Percentiles rank a stretch among this genome's conserved stretches.
Conservation (phyloP, 768 basidiomycete genomes). For the Hysterangium stoloniferum region DNA sequence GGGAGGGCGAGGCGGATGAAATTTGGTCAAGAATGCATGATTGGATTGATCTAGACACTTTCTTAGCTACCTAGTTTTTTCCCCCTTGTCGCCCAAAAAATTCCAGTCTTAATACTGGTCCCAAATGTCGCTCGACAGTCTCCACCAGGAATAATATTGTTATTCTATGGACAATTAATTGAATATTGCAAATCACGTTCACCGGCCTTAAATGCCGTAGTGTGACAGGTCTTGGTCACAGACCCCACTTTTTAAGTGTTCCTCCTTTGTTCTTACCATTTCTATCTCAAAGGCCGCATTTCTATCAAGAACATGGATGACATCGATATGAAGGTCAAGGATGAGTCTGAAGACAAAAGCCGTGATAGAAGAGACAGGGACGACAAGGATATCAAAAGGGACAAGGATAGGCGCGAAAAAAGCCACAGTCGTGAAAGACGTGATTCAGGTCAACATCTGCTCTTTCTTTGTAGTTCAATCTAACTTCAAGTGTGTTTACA, state of each 20-base stretch:
- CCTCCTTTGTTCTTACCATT: conserved; percentile 1
- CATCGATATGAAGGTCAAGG: conserved; percentile 12
- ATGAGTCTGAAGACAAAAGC: conserved; percentile 14
- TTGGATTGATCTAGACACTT: too few species aligned
- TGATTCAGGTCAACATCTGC: conserved; percentile 43
- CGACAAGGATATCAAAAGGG: conserved; percentile 17
- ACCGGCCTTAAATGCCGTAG: too few species aligned
- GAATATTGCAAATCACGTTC: too few species aligned
- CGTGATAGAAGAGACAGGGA: conserved; percentile 17
- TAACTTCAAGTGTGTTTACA: conserved; percentile 27
- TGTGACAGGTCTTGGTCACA: neutral
- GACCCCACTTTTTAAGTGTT: neutral
- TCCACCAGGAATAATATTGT: too few species aligned
- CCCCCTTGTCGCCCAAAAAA: too few species aligned
- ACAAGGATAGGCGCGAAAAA: conserved; percentile 20
- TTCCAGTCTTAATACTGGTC: too few species aligned
- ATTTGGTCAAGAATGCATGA: conserved; percentile 55
- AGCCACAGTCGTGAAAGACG: conserved; percentile 40
- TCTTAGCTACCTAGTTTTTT: too few species aligned
- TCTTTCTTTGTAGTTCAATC: too few species aligned
- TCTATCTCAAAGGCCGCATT: neutral
- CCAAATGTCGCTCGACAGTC: too few species aligned
- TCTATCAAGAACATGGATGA: neutral
- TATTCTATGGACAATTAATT: too few species aligned
- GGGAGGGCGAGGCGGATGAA: conserved; percentile 49